Evolutionary conservation across 108 stramenopile genomes (phyloP).

Genomic region (Poteriospumella lacustris): DNA sequence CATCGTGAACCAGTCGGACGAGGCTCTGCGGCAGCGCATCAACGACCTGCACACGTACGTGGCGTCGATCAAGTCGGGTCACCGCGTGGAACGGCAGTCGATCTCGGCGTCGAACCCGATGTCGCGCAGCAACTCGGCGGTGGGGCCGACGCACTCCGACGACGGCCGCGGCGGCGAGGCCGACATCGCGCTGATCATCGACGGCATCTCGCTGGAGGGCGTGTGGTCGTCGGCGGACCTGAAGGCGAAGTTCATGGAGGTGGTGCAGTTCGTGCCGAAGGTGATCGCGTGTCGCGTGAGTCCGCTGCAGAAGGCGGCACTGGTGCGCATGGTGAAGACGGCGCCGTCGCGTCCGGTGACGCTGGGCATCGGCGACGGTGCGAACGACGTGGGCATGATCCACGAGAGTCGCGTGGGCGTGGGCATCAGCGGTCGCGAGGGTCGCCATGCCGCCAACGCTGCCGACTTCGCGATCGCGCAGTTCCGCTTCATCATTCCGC

Average conservation of each 20-base stretch:
- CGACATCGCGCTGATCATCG: conserved; percentile 73
- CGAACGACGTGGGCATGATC: conserved; percentile 96
- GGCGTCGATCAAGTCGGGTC: neutral
- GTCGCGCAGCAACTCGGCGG: neutral
- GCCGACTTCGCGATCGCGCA: conserved; percentile 26
- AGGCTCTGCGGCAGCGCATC: neutral
- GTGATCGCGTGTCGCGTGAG: conserved; percentile 56
- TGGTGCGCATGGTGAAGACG: conserved; percentile 53
- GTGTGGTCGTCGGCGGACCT: conserved; percentile 32
- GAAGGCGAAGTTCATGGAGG: conserved; percentile 52
- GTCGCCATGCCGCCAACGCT: conserved; percentile 65
- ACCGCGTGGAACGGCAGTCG: neutral
- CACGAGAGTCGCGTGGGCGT: conserved; percentile 87
- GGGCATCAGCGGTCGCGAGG: conserved; percentile 88
- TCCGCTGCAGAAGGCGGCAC: conserved; percentile 54
- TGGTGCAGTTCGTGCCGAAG: conserved; percentile 69
- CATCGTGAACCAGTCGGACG: neutral
- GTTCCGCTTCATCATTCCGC: conserved; percentile 64
- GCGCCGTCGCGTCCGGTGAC: conserved; percentile 66
- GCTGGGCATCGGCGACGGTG: conserved; percentile 96
- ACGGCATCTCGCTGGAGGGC: conserved; percentile 76
- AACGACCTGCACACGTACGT: neutral
- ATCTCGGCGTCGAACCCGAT: neutral
- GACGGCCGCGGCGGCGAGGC: neutral
- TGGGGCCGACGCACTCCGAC: neutral